phyloP scores from a whole-genome alignment of 306 rosid genomes.

The Prunus kanzakura region DNA sequence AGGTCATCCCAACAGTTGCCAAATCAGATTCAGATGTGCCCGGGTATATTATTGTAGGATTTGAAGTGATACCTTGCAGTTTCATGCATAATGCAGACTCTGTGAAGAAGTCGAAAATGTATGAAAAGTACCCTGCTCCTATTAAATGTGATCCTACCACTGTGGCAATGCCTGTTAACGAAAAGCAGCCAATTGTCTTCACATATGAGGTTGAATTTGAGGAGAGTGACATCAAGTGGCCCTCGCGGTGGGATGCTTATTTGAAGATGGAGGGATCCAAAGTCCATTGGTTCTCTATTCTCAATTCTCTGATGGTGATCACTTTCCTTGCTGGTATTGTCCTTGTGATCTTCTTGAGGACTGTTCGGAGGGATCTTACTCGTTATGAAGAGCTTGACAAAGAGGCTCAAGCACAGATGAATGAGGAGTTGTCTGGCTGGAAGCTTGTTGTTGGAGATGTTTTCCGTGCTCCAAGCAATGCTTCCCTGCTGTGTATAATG shows the following conservation, averaged over 20 bases:
- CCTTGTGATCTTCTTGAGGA: slow-evolving; percentile 88
- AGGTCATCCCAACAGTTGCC: slow-evolving; percentile 52
- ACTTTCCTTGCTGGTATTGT: slow-evolving; percentile 96
- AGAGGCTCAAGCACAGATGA: slow-evolving; percentile 99
- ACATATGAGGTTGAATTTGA: slow-evolving; percentile 81
- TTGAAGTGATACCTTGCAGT: slow-evolving; percentile 94
- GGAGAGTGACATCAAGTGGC: slow-evolving; percentile 97
- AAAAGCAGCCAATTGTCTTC: slow-evolving; percentile 69
- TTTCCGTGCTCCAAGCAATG: slow-evolving; percentile 80
- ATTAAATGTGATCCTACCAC: slow-evolving; percentile 68
- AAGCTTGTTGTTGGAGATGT: slow-evolving; percentile 98
- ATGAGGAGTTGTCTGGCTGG: slow-evolving; percentile 95
- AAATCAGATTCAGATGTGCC: slow-evolving; percentile 55
- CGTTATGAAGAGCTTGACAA: slow-evolving; percentile 94
- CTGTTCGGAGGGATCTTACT: slow-evolving; percentile 88
- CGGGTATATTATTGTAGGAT: slow-evolving; percentile 94
- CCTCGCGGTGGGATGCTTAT: slow-evolving; percentile 98
- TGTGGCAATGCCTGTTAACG: slow-evolving; percentile 71
- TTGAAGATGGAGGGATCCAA: slow-evolving; percentile 98
- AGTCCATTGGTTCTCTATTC: slow-evolving; percentile 96
- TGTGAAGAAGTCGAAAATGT: slow-evolving; percentile 52
- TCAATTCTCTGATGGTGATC: slow-evolving; percentile 91
- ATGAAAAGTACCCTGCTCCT: slow-evolving; percentile 46
- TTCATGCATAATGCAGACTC: slow-evolving; percentile 46
- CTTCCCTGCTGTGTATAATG: slow-evolving; percentile 79